Evolutionary conservation across 345 rosid species (phyloP).

Genomic region (Balakata baccata): DNA sequence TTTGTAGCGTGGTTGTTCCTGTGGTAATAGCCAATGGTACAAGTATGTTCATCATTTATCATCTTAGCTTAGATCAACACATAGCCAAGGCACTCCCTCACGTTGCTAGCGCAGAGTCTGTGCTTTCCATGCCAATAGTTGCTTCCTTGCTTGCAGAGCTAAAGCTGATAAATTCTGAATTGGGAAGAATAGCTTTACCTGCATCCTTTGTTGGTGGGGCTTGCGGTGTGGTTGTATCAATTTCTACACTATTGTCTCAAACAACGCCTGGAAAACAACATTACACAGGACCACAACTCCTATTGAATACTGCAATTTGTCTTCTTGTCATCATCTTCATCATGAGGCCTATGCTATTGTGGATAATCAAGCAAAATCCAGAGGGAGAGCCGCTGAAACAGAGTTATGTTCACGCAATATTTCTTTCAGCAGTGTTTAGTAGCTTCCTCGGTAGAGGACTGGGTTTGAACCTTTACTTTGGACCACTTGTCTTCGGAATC

Average conservation of each 20-base stretch:
- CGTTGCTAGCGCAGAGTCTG: conserved; percentile 17
- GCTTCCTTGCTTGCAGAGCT: conserved; percentile 17
- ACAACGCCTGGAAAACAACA: background rate
- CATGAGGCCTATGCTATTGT: background rate
- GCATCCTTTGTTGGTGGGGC: conserved; percentile 7
- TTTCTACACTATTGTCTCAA: background rate
- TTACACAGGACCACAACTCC: background rate
- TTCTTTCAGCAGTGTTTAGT: background rate
- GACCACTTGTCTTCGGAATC: background rate
- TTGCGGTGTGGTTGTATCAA: background rate
- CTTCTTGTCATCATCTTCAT: background rate
- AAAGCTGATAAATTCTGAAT: conserved; percentile 18
- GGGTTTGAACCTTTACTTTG: background rate
- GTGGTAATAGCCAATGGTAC: conserved; percentile 9
- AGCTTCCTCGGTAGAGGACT: background rate
- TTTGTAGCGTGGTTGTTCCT: conserved; percentile 17
- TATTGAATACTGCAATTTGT: background rate
- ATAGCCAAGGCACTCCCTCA: background rate
- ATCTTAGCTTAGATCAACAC: background rate
- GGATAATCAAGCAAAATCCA: conserved; percentile 13
- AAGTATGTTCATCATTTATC: background rate
- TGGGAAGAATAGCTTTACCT: conserved; percentile 11
- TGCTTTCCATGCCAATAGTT: conserved; percentile 10
- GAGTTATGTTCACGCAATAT: background rate
- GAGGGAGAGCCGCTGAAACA: conserved; percentile 7